Percentiles rank a stretch among this genome's conserved stretches.
These are phyloP conservation scores for Irineochytrium annulatum DNA, from an alignment of 192 early-diverging fungal genomes.

Conservation along the genomic window DNA sequence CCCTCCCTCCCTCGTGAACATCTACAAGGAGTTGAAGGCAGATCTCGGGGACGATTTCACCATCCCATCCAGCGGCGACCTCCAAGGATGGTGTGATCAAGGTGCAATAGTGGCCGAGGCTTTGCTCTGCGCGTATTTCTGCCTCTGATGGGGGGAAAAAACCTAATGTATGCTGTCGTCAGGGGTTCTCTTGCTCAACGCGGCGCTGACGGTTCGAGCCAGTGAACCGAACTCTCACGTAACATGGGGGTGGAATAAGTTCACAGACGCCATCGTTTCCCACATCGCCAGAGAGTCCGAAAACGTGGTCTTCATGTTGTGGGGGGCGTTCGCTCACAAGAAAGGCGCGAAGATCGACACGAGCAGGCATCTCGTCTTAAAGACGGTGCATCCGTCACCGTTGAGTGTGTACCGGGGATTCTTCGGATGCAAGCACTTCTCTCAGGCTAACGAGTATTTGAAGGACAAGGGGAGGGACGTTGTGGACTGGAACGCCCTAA, in stretches of 20 bases:
- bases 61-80: constrained; percentile 66
- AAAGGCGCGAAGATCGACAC: constrained; percentile 70
- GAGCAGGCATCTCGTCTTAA: constrained; percentile 78
- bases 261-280: constrained; percentile 80
- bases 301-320: constrained; percentile 88
- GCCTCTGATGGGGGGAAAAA: too few species aligned
- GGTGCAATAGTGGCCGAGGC: constrained; percentile 11
- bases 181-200: constrained; percentile 88
- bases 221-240: constrained; percentile 79
- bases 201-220: constrained; percentile 78
- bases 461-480: constrained; percentile 44
- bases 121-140: background rate
- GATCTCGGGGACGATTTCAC: constrained; percentile 66
- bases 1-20: constrained; percentile 90
- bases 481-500: constrained; percentile 61
- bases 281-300: constrained; percentile 57
- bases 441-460: constrained; percentile 83
- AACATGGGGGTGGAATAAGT: constrained; percentile 75
- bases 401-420: constrained; percentile 82
- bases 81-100: constrained; percentile 32
- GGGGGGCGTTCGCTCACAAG: constrained; percentile 88
- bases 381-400: constrained; percentile 86
- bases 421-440: constrained; percentile 82
- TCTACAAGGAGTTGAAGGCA: constrained; percentile 72
- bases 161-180: background rate